A percentile compares a stretch with the other conserved stretches of the same genome.
phyloP scores from a whole-genome alignment of 2,329 filamentous ascomycete species.

The Penicillium sp. region DNA sequence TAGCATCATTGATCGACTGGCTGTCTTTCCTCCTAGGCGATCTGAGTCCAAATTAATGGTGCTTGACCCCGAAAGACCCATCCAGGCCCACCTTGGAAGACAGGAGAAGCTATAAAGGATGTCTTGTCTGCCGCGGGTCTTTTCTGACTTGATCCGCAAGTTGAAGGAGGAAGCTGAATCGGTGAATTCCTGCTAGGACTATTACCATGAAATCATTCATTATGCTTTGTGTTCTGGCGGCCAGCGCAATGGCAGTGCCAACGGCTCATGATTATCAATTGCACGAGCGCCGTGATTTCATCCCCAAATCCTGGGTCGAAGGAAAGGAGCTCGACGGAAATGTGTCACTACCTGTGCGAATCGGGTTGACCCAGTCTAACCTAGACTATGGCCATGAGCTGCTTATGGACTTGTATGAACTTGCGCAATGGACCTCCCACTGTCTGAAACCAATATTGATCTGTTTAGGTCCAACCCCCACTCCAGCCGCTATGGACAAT shows the following conservation, averaged over 20 bases:
- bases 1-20: constrained; percentile 13
- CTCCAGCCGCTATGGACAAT: constrained; percentile 31
- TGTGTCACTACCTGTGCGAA: constrained; percentile 22
- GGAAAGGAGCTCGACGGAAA: constrained; percentile 17
- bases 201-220: constrained; percentile 20
- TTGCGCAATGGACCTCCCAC: neutral
- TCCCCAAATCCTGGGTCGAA: constrained; percentile 24
- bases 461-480: constrained; percentile 28
- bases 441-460: neutral
- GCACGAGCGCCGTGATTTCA: constrained; percentile 26
- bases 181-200: neutral
- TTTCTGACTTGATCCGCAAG: neutral
- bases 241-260: constrained; percentile 19
- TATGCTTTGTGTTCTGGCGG: constrained; percentile 18
- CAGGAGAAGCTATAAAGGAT: neutral
- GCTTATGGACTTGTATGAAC: constrained; percentile 27
- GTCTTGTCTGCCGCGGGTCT: neutral
- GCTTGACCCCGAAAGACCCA: neutral
- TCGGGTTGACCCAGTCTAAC: constrained; percentile 24
- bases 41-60: neutral
- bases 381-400: constrained; percentile 24
- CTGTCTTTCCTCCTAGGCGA: constrained; percentile 4
- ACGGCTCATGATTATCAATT: constrained; percentile 20
- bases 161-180: neutral
- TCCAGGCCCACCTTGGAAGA: constrained; percentile 4